phyloP scores from a whole-genome alignment of 1,139 yeast genomes.

The Sugiyamaella xylanicola region DNA sequence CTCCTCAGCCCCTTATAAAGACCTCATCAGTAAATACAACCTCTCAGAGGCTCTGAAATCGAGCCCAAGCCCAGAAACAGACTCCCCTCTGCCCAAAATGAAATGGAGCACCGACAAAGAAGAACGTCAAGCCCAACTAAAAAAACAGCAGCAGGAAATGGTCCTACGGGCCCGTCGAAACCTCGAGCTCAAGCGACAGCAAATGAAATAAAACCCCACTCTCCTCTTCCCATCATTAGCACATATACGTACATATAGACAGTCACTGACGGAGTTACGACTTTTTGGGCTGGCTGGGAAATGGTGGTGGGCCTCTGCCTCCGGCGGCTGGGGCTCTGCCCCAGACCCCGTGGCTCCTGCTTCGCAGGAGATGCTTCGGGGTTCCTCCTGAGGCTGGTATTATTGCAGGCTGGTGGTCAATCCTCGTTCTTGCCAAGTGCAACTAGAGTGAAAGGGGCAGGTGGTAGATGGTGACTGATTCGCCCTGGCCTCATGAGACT shows the following conservation, averaged over 20 bases:
- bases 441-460: no score
- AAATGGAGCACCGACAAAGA: slow-evolving; percentile 47
- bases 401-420: no score
- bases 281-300: no score
- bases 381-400: no score
- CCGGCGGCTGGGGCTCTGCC: neutral
- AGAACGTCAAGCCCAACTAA: slow-evolving; percentile 47
- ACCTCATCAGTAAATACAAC: slow-evolving; percentile 37
- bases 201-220: slow-evolving; percentile 2
- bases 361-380: neutral
- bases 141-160: slow-evolving; percentile 54
- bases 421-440: no score
- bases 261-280: neutral
- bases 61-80: neutral
- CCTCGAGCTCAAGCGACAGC: slow-evolving; percentile 38
- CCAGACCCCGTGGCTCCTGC: neutral
- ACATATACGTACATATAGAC: neutral
- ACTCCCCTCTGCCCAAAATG: slow-evolving; percentile 27
- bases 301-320: no score
- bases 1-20: slow-evolving; percentile 18
- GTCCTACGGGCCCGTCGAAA: slow-evolving; percentile 52
- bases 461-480: no score
- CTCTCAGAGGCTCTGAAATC: slow-evolving; percentile 28
- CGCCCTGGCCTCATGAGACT: no score
- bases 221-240: neutral